A percentile compares a stretch with the other conserved stretches of the same genome.
Evolutionary conservation across 1,284 basidiomycete genomes (phyloP).

Genomic region (Tetrapyrgos nigripes): DNA sequence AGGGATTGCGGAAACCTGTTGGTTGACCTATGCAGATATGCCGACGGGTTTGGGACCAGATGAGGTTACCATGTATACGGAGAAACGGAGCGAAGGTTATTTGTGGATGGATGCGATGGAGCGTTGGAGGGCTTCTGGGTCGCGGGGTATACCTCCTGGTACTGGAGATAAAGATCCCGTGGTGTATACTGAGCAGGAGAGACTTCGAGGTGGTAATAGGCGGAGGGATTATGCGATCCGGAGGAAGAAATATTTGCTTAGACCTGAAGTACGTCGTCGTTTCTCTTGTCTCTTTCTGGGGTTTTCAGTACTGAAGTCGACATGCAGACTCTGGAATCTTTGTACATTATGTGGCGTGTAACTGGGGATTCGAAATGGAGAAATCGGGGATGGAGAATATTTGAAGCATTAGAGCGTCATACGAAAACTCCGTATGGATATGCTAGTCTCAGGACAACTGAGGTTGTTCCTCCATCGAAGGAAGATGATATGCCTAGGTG

Average conservation of each 20-base stretch:
- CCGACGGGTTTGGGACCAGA: slow-evolving; percentile 69
- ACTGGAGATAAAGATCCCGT: slow-evolving; percentile 29
- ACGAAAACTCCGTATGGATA: slow-evolving; percentile 64
- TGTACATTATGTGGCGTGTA: slow-evolving; percentile 74
- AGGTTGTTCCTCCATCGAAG: slow-evolving; percentile 39
- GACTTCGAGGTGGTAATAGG: slow-evolving; percentile 21
- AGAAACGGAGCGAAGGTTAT: slow-evolving; percentile 47
- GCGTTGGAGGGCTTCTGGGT: slow-evolving; percentile 14
- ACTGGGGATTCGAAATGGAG: slow-evolving; percentile 76
- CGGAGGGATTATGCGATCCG: slow-evolving; percentile 56
- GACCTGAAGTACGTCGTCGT: slow-evolving; percentile 63
- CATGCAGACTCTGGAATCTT: slow-evolving; percentile 67
- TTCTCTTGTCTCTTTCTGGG: not conserved
- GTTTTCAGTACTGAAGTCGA: slow-evolving; percentile 5
- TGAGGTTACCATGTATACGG: slow-evolving; percentile 46
- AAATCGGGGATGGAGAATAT: slow-evolving; percentile 80
- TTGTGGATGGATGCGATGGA: slow-evolving; percentile 48
- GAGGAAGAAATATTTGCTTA: slow-evolving; percentile 55
- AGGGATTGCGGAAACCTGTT: slow-evolving; percentile 73
- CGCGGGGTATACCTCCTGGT: slow-evolving; percentile 57
- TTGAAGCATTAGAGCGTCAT: slow-evolving; percentile 69
- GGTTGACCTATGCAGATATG: slow-evolving; percentile 68
- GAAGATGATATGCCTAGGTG: slow-evolving; percentile 76
- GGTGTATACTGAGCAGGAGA: slow-evolving; percentile 29
- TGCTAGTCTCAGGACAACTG: slow-evolving; percentile 59